Base-by-base conservation (phyloP, 768 basidiomycete species). In the Leccinum obscurum region DNA sequence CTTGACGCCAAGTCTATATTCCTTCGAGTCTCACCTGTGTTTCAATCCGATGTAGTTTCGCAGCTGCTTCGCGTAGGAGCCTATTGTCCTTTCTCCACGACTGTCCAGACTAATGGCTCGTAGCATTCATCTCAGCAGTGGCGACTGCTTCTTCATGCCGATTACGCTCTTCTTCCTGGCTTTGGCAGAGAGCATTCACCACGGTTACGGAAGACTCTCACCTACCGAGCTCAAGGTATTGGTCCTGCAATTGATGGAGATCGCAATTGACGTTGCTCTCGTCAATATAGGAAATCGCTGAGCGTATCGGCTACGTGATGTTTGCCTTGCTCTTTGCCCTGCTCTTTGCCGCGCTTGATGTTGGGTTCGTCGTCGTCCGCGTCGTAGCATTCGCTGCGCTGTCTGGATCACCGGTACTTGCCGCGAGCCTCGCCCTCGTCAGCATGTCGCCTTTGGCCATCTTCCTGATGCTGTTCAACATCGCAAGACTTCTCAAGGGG, bases 191-290 rank as follows among this genome's bases (percentile, higher is more conserved):
- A 63, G 34, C 10, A 62, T 67, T 9, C 66, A 56, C 24, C 22
- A 70, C 1, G 56, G 55, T 7, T 70, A 70, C 22, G 66, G 59
- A 55, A 61, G 70, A 51, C 64, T 72, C 49, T 55, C 70, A 46
- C 56, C 70, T 41, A n/a, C 32, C 1, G 52, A 70, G 26, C 57
- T 72, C 1, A 72, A 72, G 66, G 69, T 70, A 65, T n/a, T 2
- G 1, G n/a, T 30, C 46, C 28, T 20, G n/a, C 17, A 6, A 44
- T 22, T 26, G 15, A 46, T 24, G 0, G 7, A 1, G 1, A n/a
- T 13, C 7, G 4, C 3, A 7, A 14, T n/a, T 50, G 11, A 52
- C 20, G 17, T 26, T 11, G 30, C 41, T 13, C 13, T 51, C 32
- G 2, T 34, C 11, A 0, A 1, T 24, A 3, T 35, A 70, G 68